Percentiles rank a stretch among this genome's conserved stretches.
Evolutionary conservation across 2,329 filamentous ascomycete species (phyloP).

Genomic region (Fusarium multiceps): DNA sequence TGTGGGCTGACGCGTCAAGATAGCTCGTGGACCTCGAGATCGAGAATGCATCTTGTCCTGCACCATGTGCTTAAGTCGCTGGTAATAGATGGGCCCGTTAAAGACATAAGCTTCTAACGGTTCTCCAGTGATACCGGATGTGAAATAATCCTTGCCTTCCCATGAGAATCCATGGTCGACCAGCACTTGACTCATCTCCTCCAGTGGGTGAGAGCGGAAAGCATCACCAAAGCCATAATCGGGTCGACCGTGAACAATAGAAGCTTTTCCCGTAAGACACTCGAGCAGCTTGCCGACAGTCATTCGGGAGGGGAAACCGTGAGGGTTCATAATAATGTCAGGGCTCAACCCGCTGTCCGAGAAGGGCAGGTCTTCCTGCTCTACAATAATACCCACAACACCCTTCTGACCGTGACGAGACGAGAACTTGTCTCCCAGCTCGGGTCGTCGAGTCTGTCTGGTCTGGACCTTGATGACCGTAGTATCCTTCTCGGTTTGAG

Average conservation of each 20-base stretch:
- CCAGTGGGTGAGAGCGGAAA: constrained; percentile 84
- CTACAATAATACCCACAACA: constrained; percentile 95
- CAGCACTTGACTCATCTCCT: constrained; percentile 88
- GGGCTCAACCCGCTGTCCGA: constrained; percentile 90
- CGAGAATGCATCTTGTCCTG: constrained; percentile 99
- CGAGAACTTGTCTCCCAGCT: constrained; percentile 98
- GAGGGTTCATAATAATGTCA: constrained; percentile 99
- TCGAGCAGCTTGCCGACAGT: constrained; percentile 98
- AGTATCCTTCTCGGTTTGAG: constrained; percentile 86
- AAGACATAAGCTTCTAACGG: constrained; percentile 95
- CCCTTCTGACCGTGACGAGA: constrained; percentile 98
- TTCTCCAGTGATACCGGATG: constrained; percentile 94
- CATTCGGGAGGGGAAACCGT: constrained; percentile 99
- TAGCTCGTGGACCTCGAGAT: constrained; percentile 87
- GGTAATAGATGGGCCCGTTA: constrained; percentile 99
- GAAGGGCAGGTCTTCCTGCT: constrained; percentile 97
- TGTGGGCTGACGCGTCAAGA: constrained; percentile 93
- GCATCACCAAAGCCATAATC: constrained; percentile 87
- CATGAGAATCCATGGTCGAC: constrained; percentile 93
- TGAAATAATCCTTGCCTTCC: constrained; percentile 97
- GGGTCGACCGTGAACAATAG: constrained; percentile 83
- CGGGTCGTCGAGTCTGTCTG: constrained; percentile 92
- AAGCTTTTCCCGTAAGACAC: constrained; percentile 92
- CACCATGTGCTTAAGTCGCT: constrained; percentile 99
- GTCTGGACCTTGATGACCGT: constrained; percentile 94